These are phyloP conservation scores for Pontederia crassipes DNA, from an alignment of 176 grass and related monocot species.

Conservation along the genomic window DNA sequence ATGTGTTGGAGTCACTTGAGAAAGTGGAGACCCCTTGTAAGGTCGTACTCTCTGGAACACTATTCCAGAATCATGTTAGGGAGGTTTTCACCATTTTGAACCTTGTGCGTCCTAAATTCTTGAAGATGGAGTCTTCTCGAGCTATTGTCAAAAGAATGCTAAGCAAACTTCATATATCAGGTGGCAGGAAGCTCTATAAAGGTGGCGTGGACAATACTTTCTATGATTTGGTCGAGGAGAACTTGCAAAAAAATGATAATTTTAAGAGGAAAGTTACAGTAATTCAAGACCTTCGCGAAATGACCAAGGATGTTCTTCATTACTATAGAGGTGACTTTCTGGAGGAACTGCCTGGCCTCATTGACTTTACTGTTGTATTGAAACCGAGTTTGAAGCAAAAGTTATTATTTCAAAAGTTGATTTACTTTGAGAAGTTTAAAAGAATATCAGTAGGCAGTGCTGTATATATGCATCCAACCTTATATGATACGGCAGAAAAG, in stretches of 20 bases:
- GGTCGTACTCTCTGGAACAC: constrained; percentile 91
- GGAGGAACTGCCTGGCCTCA: constrained; percentile 80
- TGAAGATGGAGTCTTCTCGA: constrained; percentile 55
- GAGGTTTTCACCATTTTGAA: constrained; percentile 94
- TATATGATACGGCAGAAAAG: constrained; percentile 61
- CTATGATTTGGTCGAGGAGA: constrained; percentile 54
- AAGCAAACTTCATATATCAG: constrained; percentile 61
- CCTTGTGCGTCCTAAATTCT: constrained; percentile 87
- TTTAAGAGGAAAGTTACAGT: constrained; percentile 83
- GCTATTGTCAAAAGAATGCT: constrained; percentile 54
- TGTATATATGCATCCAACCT: constrained; percentile 64
- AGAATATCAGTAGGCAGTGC: constrained; percentile 47
- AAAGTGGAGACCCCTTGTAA: constrained; percentile 84
- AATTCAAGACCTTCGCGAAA: constrained; percentile 74
- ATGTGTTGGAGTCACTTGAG: constrained; percentile 60
- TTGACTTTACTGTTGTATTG: constrained; percentile 74
- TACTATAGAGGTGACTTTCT: constrained; percentile 94
- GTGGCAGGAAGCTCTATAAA: constrained; percentile 33
- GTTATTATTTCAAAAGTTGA: constrained; percentile 32
- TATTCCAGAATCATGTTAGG: constrained; percentile 83
- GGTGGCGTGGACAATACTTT: constrained; percentile 33
- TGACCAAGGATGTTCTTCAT: constrained; percentile 86
- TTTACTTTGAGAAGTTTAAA: constrained; percentile 68
- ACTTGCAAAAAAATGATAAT: constrained; percentile 50
- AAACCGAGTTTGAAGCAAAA: constrained; percentile 62